A percentile compares a stretch with the other conserved stretches of the same genome.
phyloP scores from a whole-genome alignment of 2,329 filamentous ascomycete genomes.

The Fusarium humuli region DNA sequence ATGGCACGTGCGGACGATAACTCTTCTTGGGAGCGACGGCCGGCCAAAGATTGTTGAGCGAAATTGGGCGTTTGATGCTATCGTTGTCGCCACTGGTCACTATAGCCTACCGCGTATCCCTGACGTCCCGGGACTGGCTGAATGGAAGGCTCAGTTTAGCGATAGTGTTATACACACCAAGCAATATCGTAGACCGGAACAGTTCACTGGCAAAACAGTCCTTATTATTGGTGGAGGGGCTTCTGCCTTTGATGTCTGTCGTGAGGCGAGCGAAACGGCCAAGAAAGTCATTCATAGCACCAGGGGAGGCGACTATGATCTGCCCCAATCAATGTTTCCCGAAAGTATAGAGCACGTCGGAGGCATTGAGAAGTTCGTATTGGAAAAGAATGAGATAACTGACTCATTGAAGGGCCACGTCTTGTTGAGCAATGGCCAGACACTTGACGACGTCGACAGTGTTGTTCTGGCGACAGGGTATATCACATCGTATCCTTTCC shows the following conservation, averaged over 20 bases:
- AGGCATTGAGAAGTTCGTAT: slow-evolving; percentile 60
- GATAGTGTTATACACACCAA: slow-evolving; percentile 74
- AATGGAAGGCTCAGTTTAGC: slow-evolving; percentile 67
- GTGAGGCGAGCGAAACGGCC: slow-evolving; percentile 53
- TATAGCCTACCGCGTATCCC: slow-evolving; percentile 74
- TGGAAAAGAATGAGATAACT: slow-evolving; percentile 9
- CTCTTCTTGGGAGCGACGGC: slow-evolving; percentile 49
- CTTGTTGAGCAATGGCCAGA: slow-evolving; percentile 63
- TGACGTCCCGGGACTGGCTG: slow-evolving; percentile 66
- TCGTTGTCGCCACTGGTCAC: slow-evolving; percentile 75
- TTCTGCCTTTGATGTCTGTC: slow-evolving; percentile 57
- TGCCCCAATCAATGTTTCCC: slow-evolving; percentile 65
- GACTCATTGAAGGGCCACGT: slow-evolving; percentile 60
- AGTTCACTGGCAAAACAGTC: slow-evolving; percentile 64
- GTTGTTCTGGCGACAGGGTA: slow-evolving; percentile 78
- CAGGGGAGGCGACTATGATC: slow-evolving; percentile 68
- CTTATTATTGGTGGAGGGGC: slow-evolving; percentile 66
- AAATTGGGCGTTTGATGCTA: slow-evolving; percentile 66
- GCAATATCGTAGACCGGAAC: slow-evolving; percentile 72
- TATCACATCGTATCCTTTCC: slow-evolving; percentile 73
- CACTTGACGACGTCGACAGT: slow-evolving; percentile 67
- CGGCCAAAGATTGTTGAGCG: slow-evolving; percentile 47
- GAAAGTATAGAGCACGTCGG: slow-evolving; percentile 63
- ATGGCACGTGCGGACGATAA: slow-evolving; percentile 66
- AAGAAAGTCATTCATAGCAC: slow-evolving; percentile 63